Base-by-base conservation (phyloP, 768 basidiomycete species). In the Rhizopogon salebrosus region DNA sequence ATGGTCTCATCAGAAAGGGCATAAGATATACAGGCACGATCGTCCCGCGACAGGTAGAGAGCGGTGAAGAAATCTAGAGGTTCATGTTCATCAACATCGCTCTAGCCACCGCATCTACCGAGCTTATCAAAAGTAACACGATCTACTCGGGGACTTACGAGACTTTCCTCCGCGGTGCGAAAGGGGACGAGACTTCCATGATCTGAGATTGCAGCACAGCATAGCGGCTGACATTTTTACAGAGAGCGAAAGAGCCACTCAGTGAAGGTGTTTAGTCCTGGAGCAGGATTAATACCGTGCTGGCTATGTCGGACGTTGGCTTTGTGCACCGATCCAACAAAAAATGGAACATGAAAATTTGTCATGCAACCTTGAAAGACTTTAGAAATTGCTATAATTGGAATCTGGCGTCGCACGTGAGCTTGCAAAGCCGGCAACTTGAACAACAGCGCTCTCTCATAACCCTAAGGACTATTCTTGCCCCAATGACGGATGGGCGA, bases 51-150 rank as follows among this genome's bases (percentile, higher is more conserved):
- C 22, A 5, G 7, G 14, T 31, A 20, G 27, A 45, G 7, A 20
- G 6, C 20, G 3, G 45, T 34, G 45, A 46, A 16, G 14, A 34
- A 16, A 14, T 13, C 10, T 4, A n/a, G 41, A 3, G 16, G 20
- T 7, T 27, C 41, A 8, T 13, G 7, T 34, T n/a, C 45, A 45
- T 31, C 29, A 27, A 18, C n/a, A 46, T 46, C 31, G 27, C 6
- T 8, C 31, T 34, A 1, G 22, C 43, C 27, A 46, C 42, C 18
- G 42, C 39, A 22, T 46, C 13, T 23, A 1, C 4, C 6, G 31
- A 46, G 31, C 45, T 46, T 46, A 46, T 46, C 45, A 46, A 34
- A n/a, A 46, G 29, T 46, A 45, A 31, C 43, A 34, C 45, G 45
- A 34, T 14, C 22, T 34, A 20, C 35, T 46, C 45, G 45, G 45